A percentile compares a stretch with the other conserved stretches of the same genome.
These are phyloP conservation scores for Acer negundo DNA, from an alignment of 345 rosid species.

Conservation along the genomic window DNA sequence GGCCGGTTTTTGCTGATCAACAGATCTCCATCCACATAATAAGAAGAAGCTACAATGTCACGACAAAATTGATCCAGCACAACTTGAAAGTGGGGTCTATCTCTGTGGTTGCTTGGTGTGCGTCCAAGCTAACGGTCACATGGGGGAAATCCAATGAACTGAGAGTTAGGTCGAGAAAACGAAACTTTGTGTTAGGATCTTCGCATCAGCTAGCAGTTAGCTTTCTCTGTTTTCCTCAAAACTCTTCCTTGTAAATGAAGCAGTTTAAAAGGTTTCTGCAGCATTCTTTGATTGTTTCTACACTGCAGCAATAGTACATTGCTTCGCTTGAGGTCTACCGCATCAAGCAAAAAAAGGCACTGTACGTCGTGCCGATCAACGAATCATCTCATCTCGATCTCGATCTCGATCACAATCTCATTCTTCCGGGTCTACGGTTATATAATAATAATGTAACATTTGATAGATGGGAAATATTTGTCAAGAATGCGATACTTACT, in stretches of 20 bases:
- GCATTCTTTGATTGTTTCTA: slow-evolving; percentile 7
- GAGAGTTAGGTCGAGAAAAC: slow-evolving; percentile 51
- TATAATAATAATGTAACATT: slow-evolving; percentile 3
- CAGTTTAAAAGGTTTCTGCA: slow-evolving; percentile 22
- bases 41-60: neutral
- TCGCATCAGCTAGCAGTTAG: slow-evolving; percentile 22
- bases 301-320: slow-evolving; percentile 14
- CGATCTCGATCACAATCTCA: too few relatives aligned
- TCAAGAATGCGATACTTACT: slow-evolving; percentile 6
- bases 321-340: slow-evolving; percentile 63
- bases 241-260: slow-evolving; percentile 46
- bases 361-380: too few relatives aligned
- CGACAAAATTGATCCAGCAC: slow-evolving; percentile 3
- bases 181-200: slow-evolving; percentile 40
- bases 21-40: too few relatives aligned
- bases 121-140: slow-evolving; percentile 57
- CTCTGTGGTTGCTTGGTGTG: slow-evolving; percentile 37
- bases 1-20: too few relatives aligned
- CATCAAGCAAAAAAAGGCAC: slow-evolving; percentile 1
- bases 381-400: too few relatives aligned
- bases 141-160: slow-evolving; percentile 38
- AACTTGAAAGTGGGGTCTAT: slow-evolving; percentile 28
- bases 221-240: neutral
- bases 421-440: too few relatives aligned
- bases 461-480: slow-evolving; percentile 13